phyloP scores from a whole-genome alignment of 2,329 filamentous ascomycete genomes.

The Cladosporium sp. region DNA sequence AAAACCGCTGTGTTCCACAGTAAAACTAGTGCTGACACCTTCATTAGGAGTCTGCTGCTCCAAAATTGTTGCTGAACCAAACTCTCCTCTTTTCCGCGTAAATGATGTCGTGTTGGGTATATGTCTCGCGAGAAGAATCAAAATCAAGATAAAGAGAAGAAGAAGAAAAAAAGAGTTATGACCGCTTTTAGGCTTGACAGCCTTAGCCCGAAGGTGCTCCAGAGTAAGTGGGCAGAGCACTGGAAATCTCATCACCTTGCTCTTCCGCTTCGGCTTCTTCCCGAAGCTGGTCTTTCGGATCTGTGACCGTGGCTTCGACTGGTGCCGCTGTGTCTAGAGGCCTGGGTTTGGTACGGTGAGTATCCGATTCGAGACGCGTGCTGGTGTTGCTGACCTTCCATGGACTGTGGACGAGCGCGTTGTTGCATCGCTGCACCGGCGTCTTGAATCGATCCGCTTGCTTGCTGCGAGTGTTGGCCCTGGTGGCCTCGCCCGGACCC shows the following conservation, averaged over 20 bases:
- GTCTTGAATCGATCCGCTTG: conserved; percentile 3
- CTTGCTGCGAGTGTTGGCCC: background rate
- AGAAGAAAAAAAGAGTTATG: background rate
- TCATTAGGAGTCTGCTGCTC: background rate
- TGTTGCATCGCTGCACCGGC: conserved; percentile 18
- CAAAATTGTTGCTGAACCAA: background rate
- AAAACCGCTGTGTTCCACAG: background rate
- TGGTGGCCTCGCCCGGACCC: background rate
- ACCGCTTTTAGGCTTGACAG: background rate
- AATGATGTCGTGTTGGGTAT: conserved; percentile 1
- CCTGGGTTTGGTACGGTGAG: conserved; percentile 14
- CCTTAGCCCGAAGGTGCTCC: background rate
- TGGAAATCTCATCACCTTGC: background rate
- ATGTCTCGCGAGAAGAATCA: background rate
- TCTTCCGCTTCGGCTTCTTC: conserved; percentile 11
- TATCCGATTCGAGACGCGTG: conserved; percentile 16
- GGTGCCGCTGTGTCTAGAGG: conserved; percentile 1
- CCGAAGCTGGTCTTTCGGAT: conserved; percentile 1
- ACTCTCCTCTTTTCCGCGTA: background rate
- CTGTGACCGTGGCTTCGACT: conserved; percentile 9
- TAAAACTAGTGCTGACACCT: background rate
- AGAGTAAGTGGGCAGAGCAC: background rate
- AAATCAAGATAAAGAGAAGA: background rate
- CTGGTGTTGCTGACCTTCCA: conserved; percentile 23
- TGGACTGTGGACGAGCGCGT: conserved; percentile 15